A percentile compares a stretch with the other conserved stretches of the same genome.
Conservation (phyloP, 1,284 basidiomycete species). For the Porogramme epimiltina region DNA sequence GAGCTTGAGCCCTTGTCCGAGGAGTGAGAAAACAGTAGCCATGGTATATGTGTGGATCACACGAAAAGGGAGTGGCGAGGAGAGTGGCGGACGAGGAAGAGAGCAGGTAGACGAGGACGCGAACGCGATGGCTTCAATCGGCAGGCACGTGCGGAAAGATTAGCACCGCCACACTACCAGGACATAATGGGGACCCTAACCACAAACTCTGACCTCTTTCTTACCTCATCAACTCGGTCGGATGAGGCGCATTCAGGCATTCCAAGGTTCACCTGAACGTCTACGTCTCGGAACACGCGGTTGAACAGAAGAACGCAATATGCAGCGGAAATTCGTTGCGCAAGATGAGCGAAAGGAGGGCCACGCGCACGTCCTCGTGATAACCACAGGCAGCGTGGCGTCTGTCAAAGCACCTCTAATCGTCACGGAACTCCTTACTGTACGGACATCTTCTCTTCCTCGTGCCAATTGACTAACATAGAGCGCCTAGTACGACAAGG, state of each 20-base stretch:
- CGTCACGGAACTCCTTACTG: conserved; percentile 67
- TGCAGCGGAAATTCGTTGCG: conserved; percentile 25
- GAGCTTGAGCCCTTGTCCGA: conserved; percentile 83
- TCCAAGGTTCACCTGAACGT: no score
- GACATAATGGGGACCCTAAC: conserved; percentile 12
- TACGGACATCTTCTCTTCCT: not conserved
- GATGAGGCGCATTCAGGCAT: not conserved
- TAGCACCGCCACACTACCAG: conserved; percentile 14
- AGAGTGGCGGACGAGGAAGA: conserved; percentile 14
- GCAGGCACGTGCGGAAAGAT: conserved; percentile 14
- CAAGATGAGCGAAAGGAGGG: conserved; percentile 35
- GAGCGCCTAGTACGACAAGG: conserved; percentile 70
- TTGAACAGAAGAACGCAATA: not conserved
- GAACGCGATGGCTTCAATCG: conserved; percentile 13
- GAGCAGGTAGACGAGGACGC: conserved; percentile 8
- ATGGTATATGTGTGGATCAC: conserved; percentile 12
- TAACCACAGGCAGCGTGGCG: conserved; percentile 92
- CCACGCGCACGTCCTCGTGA: conserved; percentile 75
- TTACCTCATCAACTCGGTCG: not conserved
- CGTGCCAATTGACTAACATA: not conserved
- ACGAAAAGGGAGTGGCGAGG: not conserved
- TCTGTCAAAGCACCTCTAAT: conserved; percentile 93
- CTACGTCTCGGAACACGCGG: not conserved
- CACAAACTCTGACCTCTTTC: conserved; percentile 2
- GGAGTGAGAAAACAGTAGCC: conserved; percentile 56